A percentile compares a stretch with the other conserved stretches of the same genome.
Conservation (phyloP, 1,284 basidiomycete species). For the Heterobasidion occidentale region DNA sequence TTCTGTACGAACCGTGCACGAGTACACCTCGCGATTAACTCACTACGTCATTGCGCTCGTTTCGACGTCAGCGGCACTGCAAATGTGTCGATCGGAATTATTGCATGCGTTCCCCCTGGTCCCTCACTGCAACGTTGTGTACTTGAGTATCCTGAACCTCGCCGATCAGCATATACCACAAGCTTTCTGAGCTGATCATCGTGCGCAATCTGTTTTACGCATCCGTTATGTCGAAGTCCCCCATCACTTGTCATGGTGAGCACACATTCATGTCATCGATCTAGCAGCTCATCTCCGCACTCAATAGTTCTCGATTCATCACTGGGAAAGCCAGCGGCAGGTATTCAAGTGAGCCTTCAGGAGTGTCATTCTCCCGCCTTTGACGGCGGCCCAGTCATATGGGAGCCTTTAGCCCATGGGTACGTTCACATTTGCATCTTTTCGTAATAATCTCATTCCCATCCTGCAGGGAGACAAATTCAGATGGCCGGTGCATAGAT, state of each 20-base stretch:
- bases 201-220: too few relatives aligned
- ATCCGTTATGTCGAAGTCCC: constrained; percentile 44
- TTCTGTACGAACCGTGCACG: too few relatives aligned
- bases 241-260: constrained; percentile 85
- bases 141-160: too few relatives aligned
- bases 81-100: neutral
- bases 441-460: neutral
- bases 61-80: neutral
- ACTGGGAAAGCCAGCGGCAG: constrained; percentile 71
- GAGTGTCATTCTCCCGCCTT: constrained; percentile 23
- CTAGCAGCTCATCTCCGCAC: neutral
- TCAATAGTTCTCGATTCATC: constrained; percentile 79
- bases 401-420: constrained; percentile 55
- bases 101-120: too few relatives aligned
- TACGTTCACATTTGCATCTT: constrained; percentile 20
- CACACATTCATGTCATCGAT: neutral
- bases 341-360: constrained; percentile 57
- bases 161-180: too few relatives aligned
- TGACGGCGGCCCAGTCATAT: constrained; percentile 27
- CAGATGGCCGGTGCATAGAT: constrained; percentile 74
- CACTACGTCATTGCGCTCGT: neutral
- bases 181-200: too few relatives aligned
- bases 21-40: too few relatives aligned
- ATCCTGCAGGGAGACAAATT: constrained; percentile 57
- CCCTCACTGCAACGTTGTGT: too few relatives aligned